Evolutionary conservation across 129 eudicot species (phyloP).

Genomic region (Flaveria bidentis): DNA sequence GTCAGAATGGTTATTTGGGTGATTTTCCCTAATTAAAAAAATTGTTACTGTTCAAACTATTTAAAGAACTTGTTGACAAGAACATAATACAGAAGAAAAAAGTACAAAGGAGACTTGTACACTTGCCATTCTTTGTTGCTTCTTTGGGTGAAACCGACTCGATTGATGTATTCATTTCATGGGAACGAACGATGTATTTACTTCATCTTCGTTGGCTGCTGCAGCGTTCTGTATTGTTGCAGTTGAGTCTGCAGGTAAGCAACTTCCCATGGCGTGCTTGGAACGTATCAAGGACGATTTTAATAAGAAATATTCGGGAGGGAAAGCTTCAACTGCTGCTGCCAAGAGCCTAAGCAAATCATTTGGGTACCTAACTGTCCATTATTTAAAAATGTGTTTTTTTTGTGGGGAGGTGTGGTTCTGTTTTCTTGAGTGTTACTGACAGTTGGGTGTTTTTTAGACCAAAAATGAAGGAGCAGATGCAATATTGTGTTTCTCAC

Average conservation of each 20-base stretch:
- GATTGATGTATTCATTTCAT: not conserved
- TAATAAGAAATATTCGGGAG: constrained; percentile 48
- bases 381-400: not conserved
- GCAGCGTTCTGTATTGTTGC: constrained; percentile 17
- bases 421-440: not conserved
- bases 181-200: constrained; percentile 2
- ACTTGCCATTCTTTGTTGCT: no score
- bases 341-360: constrained; percentile 44
- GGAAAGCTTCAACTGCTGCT: constrained; percentile 50
- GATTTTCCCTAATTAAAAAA: no score
- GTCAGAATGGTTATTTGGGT: no score
- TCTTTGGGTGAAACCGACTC: not conserved
- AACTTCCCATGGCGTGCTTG: constrained; percentile 31
- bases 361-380: constrained; percentile 6
- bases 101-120: no score
- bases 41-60: no score
- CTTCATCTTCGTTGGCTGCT: not conserved
- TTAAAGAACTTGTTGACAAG: no score
- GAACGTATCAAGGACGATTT: constrained; percentile 59
- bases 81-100: no score
- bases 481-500: constrained; percentile 59
- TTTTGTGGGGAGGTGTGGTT: not conserved
- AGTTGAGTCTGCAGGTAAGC: constrained; percentile 5
- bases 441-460: constrained; percentile 26
- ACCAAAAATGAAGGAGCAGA: constrained; percentile 64